phyloP scores from a whole-genome alignment of 768 basidiomycete species.

The Pulveroboletus frians region DNA sequence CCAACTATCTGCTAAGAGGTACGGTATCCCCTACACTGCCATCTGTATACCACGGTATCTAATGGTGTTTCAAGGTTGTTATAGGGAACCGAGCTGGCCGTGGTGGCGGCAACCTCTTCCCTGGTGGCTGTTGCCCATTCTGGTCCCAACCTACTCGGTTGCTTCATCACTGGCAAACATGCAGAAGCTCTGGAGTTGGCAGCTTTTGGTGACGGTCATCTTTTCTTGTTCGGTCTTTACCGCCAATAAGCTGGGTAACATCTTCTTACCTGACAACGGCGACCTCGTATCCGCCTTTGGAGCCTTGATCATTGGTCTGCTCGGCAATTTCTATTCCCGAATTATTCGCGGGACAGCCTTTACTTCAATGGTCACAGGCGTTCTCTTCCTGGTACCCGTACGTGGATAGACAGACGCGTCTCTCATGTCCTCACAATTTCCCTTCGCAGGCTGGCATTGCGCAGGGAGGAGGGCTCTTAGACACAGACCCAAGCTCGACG shows the following conservation, averaged over 20 bases:
- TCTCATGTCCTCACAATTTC: slow-evolving; percentile 15
- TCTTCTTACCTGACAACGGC: slow-evolving; percentile 58
- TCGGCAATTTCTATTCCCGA: slow-evolving; percentile 79
- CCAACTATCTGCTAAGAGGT: slow-evolving; percentile 30
- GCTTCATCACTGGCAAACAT: slow-evolving; percentile 73
- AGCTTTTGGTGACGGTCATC: slow-evolving; percentile 75
- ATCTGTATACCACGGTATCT: slow-evolving; percentile 23
- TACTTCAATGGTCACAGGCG: slow-evolving; percentile 89
- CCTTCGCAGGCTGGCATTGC: slow-evolving; percentile 62
- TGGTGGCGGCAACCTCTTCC: slow-evolving; percentile 78
- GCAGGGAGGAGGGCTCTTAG: slow-evolving; percentile 63
- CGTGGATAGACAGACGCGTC: slow-evolving; percentile 26
- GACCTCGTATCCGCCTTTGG: slow-evolving; percentile 77
- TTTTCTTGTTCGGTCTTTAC: slow-evolving; percentile 74
- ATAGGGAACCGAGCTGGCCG: slow-evolving; percentile 65
- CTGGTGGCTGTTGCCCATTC: slow-evolving; percentile 72
- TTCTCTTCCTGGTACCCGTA: slow-evolving; percentile 86
- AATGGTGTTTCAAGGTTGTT: slow-evolving; percentile 52
- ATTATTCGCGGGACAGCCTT: slow-evolving; percentile 76
- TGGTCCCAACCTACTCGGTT: slow-evolving; percentile 73
- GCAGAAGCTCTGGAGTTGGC: slow-evolving; percentile 63
- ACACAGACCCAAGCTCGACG: slow-evolving; percentile 46
- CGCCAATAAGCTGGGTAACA: slow-evolving; percentile 59
- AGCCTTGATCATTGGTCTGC: slow-evolving; percentile 70
- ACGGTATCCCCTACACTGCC: background rate